Evolutionary conservation across 139 green algal species (phyloP).

Genomic region (Chlorella sp.): DNA sequence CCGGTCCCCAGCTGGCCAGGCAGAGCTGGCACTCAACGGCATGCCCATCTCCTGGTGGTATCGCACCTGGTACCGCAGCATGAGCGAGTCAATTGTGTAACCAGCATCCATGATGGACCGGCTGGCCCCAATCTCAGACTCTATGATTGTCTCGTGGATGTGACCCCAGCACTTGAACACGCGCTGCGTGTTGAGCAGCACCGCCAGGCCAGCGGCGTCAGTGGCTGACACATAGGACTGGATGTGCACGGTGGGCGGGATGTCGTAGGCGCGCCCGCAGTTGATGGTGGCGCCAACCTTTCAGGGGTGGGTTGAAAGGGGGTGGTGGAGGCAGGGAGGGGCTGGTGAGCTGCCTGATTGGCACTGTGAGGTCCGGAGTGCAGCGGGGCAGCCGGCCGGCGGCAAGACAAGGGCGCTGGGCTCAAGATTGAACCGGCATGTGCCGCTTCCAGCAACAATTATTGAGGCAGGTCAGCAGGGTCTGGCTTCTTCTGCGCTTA

Average conservation of each 20-base stretch:
- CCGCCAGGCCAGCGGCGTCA: constrained; percentile 50
- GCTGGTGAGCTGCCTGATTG: not conserved
- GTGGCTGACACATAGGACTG: constrained; percentile 64
- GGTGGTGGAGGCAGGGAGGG: not conserved
- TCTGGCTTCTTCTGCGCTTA: not conserved
- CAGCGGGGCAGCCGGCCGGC: no score
- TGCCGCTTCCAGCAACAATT: not conserved
- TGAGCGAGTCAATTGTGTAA: constrained; percentile 63
- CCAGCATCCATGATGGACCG: constrained; percentile 55
- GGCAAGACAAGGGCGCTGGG: no score
- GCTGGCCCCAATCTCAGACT: constrained; percentile 56
- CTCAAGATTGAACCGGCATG: not conserved
- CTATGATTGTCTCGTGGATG: constrained; percentile 50
- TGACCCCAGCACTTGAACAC: constrained; percentile 56
- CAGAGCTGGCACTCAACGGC: not conserved
- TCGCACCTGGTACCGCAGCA: constrained; percentile 62
- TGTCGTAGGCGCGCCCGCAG: constrained; percentile 47
- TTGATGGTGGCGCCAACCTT: constrained; percentile 54
- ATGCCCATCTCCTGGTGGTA: no score
- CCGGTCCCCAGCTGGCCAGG: not conserved
- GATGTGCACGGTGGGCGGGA: constrained; percentile 53
- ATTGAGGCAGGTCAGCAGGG: not conserved
- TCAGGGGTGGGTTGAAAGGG: not conserved
- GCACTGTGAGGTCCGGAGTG: no score
- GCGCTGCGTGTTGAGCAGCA: constrained; percentile 36